phyloP scores from a whole-genome alignment of 352 stramenopile species.

The Phytophthora sp. region DNA sequence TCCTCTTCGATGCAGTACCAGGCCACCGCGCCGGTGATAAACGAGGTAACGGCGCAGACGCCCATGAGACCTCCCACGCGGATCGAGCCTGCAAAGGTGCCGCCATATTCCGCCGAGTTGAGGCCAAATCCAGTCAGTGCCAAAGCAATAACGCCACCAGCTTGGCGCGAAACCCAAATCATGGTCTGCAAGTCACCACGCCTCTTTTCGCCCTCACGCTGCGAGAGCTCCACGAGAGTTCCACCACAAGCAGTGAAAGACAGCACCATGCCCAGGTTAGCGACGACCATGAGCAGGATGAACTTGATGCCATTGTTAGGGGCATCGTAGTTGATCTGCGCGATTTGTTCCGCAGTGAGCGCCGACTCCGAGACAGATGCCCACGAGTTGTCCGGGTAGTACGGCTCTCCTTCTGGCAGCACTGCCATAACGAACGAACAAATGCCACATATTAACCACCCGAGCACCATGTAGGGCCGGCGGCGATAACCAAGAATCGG shows the following conservation, averaged over 20 bases:
- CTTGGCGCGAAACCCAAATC: conserved; percentile 51
- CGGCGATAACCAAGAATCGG: conserved; percentile 84
- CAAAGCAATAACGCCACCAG: conserved; percentile 46
- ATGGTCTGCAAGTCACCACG: conserved; percentile 65
- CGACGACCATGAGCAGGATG: conserved; percentile 60
- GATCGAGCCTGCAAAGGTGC: conserved; percentile 53
- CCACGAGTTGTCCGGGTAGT: conserved; percentile 56
- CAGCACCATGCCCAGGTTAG: conserved; percentile 62
- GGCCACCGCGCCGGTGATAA: conserved; percentile 41
- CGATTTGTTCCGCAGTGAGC: conserved; percentile 50
- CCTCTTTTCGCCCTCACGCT: conserved; percentile 55
- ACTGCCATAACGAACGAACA: conserved; percentile 47
- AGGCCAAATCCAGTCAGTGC: conserved; percentile 64
- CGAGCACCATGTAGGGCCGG: conserved; percentile 85
- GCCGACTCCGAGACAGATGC: conserved; percentile 28
- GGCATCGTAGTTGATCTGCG: conserved; percentile 51
- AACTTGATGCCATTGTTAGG: conserved; percentile 51
- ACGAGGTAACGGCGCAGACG: conserved; percentile 37
- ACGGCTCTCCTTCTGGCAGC: conserved; percentile 46
- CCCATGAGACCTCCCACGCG: conserved; percentile 61
- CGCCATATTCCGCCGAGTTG: conserved; percentile 62
- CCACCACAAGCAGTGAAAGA: conserved; percentile 55
- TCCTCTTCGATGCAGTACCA: conserved; percentile 65
- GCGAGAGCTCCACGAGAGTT: conserved; percentile 62
- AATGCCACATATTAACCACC: conserved; percentile 49